phyloP scores from a whole-genome alignment of 345 rosid genomes.

The Sonneratia caseolaris region DNA sequence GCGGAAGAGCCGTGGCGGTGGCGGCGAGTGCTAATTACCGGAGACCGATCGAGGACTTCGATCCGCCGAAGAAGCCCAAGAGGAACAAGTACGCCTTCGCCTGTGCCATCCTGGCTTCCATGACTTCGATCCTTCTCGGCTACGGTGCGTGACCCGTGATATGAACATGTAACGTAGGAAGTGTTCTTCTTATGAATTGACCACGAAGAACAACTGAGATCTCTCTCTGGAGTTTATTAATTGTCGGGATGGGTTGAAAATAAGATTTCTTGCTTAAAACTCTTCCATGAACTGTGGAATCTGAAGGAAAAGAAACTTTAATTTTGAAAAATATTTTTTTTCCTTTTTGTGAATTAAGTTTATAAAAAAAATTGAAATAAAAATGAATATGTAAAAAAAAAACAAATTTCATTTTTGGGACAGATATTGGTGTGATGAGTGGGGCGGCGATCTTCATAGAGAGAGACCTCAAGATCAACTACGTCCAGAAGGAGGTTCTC shows the following conservation, averaged over 20 bases:
- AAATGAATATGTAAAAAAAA: too few relatives aligned
- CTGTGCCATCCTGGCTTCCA: slow-evolving; percentile 60
- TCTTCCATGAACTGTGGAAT: too few relatives aligned
- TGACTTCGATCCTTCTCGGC: slow-evolving; percentile 74
- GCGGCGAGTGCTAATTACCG: background rate
- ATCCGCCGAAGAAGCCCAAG: slow-evolving; percentile 33
- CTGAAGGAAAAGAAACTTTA: too few relatives aligned
- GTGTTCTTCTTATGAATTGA: too few relatives aligned
- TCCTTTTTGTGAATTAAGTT: too few relatives aligned
- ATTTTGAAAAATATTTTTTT: too few relatives aligned
- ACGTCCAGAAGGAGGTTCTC: slow-evolving; percentile 37
- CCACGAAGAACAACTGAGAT: too few relatives aligned
- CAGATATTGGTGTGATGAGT: slow-evolving; percentile 90
- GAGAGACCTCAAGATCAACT: slow-evolving; percentile 33
- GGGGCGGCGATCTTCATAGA: slow-evolving; percentile 55
- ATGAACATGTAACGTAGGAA: too few relatives aligned
- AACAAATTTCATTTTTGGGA: background rate
- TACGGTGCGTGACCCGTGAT: slow-evolving; percentile 31
- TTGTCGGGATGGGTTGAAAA: too few relatives aligned
- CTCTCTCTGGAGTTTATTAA: too few relatives aligned
- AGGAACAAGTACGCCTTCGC: slow-evolving; percentile 54
- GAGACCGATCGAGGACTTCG: slow-evolving; percentile 27
- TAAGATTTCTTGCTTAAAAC: too few relatives aligned
- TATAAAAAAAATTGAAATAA: too few relatives aligned
- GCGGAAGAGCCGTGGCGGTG: background rate